Percentiles rank a stretch among this genome's conserved stretches.
These are phyloP conservation scores for Sugiyamaella novakii DNA, from an alignment of 1,139 yeast species.

Conservation along the genomic window DNA sequence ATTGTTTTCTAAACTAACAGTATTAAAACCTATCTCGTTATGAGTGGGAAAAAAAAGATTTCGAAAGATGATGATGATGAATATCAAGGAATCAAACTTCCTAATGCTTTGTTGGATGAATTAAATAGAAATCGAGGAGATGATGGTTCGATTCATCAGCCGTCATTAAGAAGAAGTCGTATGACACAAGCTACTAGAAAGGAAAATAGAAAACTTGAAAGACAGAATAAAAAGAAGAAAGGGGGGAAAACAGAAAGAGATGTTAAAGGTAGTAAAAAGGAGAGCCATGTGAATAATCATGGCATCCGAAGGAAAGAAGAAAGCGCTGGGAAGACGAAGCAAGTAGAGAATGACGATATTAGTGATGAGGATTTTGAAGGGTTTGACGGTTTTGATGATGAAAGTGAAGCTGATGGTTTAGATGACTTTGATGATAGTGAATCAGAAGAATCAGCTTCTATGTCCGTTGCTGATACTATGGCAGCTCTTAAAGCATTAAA, in stretches of 20 bases:
- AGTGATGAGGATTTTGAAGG: conserved; percentile 30
- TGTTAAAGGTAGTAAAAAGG: conserved; percentile 4
- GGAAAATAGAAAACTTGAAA: conserved; percentile 59
- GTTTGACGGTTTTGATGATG: conserved; percentile 32
- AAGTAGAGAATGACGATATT: conserved; percentile 37
- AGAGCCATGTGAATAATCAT: not conserved
- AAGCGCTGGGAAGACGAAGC: conserved; percentile 3
- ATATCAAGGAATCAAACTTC: conserved; percentile 51
- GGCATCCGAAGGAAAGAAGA: not conserved
- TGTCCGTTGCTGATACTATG: conserved; percentile 42
- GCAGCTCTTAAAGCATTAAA: conserved; percentile 45
- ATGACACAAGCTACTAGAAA: conserved; percentile 49
- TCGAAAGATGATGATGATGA: conserved; percentile 13
- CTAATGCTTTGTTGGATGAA: conserved; percentile 67
- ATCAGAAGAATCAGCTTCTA: not conserved
- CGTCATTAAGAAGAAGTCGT: conserved; percentile 38
- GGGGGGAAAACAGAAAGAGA: conserved; percentile 12
- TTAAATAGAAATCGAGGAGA: conserved; percentile 54
- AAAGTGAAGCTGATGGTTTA: conserved; percentile 26
- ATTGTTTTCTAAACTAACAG: too few species aligned
- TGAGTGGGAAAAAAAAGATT: conserved; percentile 1
- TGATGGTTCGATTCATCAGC: conserved; percentile 35
- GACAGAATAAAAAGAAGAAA: conserved; percentile 50
- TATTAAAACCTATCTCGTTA: too few species aligned
- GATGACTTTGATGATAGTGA: conserved; percentile 1